Conservation (phyloP, 2,329 filamentous ascomycete species). For the Epichloe hybrida region DNA sequence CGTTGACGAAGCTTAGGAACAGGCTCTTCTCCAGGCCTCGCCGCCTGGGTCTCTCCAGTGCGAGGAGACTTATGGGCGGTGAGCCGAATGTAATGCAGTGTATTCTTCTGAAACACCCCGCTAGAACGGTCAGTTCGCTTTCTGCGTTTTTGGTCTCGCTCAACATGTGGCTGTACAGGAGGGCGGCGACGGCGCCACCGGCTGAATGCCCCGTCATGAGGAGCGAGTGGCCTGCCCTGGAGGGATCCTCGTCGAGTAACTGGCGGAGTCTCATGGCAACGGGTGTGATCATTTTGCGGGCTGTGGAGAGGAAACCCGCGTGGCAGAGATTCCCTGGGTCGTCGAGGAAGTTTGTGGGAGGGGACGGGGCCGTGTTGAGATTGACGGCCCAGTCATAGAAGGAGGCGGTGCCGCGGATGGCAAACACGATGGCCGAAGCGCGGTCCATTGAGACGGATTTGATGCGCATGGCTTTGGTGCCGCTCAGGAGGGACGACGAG, state of each 20-base stretch:
- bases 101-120: slow-evolving; percentile 59
- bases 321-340: too few relatives aligned
- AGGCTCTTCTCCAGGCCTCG: slow-evolving; percentile 47
- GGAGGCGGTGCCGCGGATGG: too few relatives aligned
- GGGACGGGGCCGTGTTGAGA: too few relatives aligned
- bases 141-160: slow-evolving; percentile 35
- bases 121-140: slow-evolving; percentile 58
- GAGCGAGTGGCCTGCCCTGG: slow-evolving; percentile 51
- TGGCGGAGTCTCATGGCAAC: slow-evolving; percentile 32
- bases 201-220: slow-evolving; percentile 53
- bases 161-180: slow-evolving; percentile 68
- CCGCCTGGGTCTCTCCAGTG: slow-evolving; percentile 45
- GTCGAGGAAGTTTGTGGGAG: too few relatives aligned
- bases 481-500: too few relatives aligned
- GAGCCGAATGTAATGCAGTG: slow-evolving; percentile 82
- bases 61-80: slow-evolving; percentile 61
- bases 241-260: slow-evolving; percentile 58
- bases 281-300: too few relatives aligned
- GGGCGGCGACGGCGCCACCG: slow-evolving; percentile 53
- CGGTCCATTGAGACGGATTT: too few relatives aligned
- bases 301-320: too few relatives aligned
- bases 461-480: too few relatives aligned
- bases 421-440: too few relatives aligned
- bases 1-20: slow-evolving; percentile 72
- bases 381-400: too few relatives aligned